Evolutionary conservation across 768 basidiomycete species (phyloP), one percentile per base, ranked within the genome.

Genomic region (Russula olivacea): DNA sequence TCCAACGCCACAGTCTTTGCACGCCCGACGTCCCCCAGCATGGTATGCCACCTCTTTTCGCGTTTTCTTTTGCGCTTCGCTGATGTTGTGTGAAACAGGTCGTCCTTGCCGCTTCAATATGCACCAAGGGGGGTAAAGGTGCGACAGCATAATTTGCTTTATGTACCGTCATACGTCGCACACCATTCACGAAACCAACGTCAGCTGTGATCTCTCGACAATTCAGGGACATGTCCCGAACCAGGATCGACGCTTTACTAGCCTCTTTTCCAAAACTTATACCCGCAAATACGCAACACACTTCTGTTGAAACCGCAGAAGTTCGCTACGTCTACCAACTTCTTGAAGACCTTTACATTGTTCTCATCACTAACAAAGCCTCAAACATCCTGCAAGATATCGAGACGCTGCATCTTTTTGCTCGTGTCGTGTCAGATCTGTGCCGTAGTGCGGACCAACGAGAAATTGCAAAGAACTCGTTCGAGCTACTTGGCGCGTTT

Each of bases 311-410:
- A 79, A 97, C 93, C 0, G 76, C 89, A 43, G 93, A 99, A 74
- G 94, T 96, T 55, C 89, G 94, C 69, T 98, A 93, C 72, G 94
- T 98, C 65, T 98, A 96, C 74, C 94, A 97, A 71, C 93, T 94
- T 0, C 83, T 98, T 51, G 94, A 97, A 74, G 93, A 98, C 73
- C 85, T 98, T 28, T 98, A 98, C 76, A 96, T 98, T 64, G 81
- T 98, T 68, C 82, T 98, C 67, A 95, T 98, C 76, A 98, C 96
- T 59, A 98, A 98, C 78, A 98, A 97, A 74, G 91, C 93, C 9
- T 93, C 91, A n/a, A 99, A 99, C 71, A 98, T 98, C 70, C 79
- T 99, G 43, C 97, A 97, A 78, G 97, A 98, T 74, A 96, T 98
- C 67, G 91, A 97, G 62, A 99, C 96, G 0, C 81, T 99, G 0